These are phyloP conservation scores for Brettanomyces custersianus DNA, from an alignment of 805 yeast genomes.

Conservation along the genomic window DNA sequence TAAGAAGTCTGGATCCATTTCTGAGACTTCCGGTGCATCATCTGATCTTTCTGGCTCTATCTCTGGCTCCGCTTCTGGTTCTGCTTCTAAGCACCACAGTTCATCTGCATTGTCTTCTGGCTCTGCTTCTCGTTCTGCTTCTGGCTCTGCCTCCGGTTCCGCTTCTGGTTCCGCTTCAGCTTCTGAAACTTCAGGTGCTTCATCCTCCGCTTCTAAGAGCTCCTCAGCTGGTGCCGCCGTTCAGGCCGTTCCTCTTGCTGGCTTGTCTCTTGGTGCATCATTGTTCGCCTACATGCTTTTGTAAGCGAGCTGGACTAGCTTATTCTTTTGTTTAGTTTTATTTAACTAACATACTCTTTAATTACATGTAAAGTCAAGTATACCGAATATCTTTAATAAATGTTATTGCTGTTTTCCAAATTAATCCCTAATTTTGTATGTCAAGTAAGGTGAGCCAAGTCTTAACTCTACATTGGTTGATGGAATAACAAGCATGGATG, in stretches of 20 bases:
- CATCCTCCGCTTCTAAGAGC: conserved; percentile 2
- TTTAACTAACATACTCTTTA: conserved; percentile 2
- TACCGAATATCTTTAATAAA: too few relatives aligned
- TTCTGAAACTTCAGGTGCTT: conserved; percentile 4
- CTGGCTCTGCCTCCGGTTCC: conserved; percentile 1
- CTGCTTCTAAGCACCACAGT: too few relatives aligned
- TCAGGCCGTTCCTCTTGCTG: conserved; percentile 1
- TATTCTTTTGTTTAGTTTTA: too few relatives aligned
- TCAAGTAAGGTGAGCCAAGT: too few relatives aligned
- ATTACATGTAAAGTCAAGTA: too few relatives aligned
- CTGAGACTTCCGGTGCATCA: too few relatives aligned
- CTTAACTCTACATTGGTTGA: too few relatives aligned
- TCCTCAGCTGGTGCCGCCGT: background rate
- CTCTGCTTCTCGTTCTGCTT: conserved; percentile 1
- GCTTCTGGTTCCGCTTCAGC: conserved; percentile 3
- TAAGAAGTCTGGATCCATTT: conserved; percentile 1
- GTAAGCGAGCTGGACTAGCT: too few relatives aligned
- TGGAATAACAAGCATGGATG: too few relatives aligned
- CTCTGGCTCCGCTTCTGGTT: conserved; percentile 3
- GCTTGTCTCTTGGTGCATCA: conserved; percentile 2
- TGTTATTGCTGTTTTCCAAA: too few relatives aligned
- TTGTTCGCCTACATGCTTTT: conserved; percentile 1
- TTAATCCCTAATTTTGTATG: too few relatives aligned
- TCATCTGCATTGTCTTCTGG: conserved; percentile 3
- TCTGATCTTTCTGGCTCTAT: background rate